phyloP scores from a whole-genome alignment of 2,329 filamentous ascomycete species.

The Diaporthe sp. region DNA sequence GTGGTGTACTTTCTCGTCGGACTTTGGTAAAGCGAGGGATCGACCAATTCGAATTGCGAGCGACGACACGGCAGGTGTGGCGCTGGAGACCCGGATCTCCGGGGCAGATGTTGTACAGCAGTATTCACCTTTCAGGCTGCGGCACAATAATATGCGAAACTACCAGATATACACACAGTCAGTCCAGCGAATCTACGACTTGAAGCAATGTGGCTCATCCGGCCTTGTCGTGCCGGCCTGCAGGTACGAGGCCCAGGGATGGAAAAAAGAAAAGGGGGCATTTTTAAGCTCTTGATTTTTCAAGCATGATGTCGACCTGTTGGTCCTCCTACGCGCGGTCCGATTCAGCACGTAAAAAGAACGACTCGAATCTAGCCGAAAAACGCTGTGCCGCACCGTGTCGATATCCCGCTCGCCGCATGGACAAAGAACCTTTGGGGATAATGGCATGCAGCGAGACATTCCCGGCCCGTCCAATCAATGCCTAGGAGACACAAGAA shows the following conservation, averaged over 20 bases:
- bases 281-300: no score
- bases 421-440: neutral
- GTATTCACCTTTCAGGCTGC: no score
- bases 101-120: neutral
- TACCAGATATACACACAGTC: no score
- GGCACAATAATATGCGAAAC: no score
- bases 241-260: no score
- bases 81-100: neutral
- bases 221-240: no score
- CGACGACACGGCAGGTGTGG: neutral
- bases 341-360: neutral
- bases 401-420: neutral
- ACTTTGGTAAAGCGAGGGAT: neutral
- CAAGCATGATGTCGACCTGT: no score
- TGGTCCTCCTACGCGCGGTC: neutral
- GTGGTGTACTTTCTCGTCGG: neutral
- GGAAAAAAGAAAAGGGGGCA: no score
- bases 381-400: neutral
- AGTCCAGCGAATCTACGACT: no score
- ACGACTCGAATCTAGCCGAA: neutral
- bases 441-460: neutral
- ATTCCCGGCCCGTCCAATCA: neutral
- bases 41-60: neutral
- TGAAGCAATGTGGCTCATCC: no score
- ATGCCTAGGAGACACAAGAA: no score